Evolutionary conservation across 768 basidiomycete genomes (phyloP).

Genomic region (Trametes cinnabarina): DNA sequence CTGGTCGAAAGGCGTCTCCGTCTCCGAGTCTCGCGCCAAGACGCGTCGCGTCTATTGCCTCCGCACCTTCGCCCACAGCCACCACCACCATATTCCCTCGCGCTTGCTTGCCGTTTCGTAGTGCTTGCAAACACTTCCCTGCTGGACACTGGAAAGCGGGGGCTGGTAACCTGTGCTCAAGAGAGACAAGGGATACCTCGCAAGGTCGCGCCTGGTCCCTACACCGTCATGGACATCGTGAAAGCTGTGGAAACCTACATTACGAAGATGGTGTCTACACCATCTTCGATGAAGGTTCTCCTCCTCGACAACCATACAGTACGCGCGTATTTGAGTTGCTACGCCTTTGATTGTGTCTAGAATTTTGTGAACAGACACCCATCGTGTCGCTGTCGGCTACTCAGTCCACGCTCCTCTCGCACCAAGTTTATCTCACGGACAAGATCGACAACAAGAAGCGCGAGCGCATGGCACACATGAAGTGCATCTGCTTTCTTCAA

Average conservation of each 20-base stretch:
- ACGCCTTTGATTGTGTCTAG: neutral
- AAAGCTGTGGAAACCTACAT: slow-evolving; percentile 96
- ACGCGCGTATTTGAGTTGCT: slow-evolving; percentile 25
- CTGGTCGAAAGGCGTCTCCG: slow-evolving; percentile 4
- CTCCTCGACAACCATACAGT: slow-evolving; percentile 94
- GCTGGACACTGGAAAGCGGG: neutral
- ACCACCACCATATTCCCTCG: neutral
- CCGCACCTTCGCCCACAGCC: slow-evolving; percentile 6
- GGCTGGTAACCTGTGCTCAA: neutral
- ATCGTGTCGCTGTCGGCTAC: slow-evolving; percentile 94
- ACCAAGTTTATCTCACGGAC: slow-evolving; percentile 98
- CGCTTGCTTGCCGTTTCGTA: neutral
- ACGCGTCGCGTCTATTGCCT: slow-evolving; percentile 13
- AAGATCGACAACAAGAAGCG: slow-evolving; percentile 92
- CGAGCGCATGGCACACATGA: slow-evolving; percentile 94
- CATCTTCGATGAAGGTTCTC: slow-evolving; percentile 91
- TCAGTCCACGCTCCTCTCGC: slow-evolving; percentile 87
- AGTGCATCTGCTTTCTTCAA: slow-evolving; percentile 93
- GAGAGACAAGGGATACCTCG: neutral
- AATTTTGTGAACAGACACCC: slow-evolving; percentile 60
- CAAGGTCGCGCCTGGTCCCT: neutral
- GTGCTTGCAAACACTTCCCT: too few relatives aligned
- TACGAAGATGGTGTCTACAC: slow-evolving; percentile 81
- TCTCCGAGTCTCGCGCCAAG: slow-evolving; percentile 5
- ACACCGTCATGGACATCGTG: slow-evolving; percentile 77